These are phyloP conservation scores for Tuber brumale DNA, from an alignment of 495 filamentous ascomycete species.

Conservation along the genomic window DNA sequence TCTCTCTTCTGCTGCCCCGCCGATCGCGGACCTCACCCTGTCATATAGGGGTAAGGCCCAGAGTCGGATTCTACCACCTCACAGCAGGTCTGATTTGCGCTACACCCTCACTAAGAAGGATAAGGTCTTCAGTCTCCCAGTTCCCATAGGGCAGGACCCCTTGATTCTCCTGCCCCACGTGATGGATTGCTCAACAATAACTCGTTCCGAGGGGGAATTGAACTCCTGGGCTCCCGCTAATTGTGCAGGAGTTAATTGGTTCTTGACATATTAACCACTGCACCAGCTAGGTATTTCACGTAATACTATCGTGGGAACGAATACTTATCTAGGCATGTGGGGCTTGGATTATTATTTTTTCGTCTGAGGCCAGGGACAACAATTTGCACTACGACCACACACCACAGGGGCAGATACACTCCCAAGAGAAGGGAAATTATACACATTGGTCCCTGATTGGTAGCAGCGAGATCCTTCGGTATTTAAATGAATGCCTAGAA, in stretches of 20 bases:
- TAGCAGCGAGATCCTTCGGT: neutral
- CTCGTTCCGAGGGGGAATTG: neutral
- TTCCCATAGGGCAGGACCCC: neutral
- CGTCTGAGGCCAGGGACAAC: neutral
- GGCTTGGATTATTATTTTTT: neutral
- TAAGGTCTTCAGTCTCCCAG: neutral
- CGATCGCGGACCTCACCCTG: neutral
- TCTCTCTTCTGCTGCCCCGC: neutral
- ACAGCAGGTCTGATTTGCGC: neutral
- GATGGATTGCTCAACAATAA: neutral
- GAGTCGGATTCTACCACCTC: neutral
- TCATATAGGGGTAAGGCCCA: neutral
- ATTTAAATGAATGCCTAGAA: neutral
- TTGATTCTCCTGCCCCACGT: neutral
- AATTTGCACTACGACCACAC: neutral
- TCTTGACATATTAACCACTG: neutral
- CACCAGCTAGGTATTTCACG: neutral
- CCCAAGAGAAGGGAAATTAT: neutral
- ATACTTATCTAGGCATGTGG: neutral
- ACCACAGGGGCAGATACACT: neutral
- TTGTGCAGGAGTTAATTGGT: neutral
- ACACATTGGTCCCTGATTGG: neutral
- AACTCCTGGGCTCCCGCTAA: neutral
- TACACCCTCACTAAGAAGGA: neutral
- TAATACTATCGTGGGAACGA: neutral